Evolutionary conservation across 2,329 filamentous ascomycete species (phyloP).

Genomic region (Teratosphaeria nubilosa): DNA sequence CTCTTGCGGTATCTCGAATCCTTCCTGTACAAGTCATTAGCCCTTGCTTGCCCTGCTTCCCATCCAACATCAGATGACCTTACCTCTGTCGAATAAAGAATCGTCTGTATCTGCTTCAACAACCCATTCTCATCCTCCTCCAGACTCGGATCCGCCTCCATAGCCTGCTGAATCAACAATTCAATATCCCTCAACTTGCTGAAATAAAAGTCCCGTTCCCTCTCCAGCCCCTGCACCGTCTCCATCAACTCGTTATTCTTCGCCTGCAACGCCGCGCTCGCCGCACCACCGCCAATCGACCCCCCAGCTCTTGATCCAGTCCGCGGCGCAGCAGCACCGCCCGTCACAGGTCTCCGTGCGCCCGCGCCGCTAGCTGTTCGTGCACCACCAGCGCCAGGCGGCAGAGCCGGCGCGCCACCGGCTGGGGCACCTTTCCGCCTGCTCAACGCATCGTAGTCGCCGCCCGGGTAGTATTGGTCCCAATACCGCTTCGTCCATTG

Average conservation of each 20-base stretch:
- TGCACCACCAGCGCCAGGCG: conserved; percentile 37
- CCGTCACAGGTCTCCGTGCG: conserved; percentile 36
- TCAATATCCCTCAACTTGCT: conserved; percentile 97
- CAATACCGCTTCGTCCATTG: conserved; percentile 96
- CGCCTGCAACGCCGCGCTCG: conserved; percentile 62
- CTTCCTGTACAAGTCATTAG: conserved; percentile 26
- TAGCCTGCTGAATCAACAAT: conserved; percentile 80
- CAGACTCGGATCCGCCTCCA: conserved; percentile 83
- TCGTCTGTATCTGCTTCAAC: conserved; percentile 91
- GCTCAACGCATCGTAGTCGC: conserved; percentile 85
- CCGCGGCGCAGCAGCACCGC: conserved; percentile 37
- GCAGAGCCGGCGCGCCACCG: conserved; percentile 33
- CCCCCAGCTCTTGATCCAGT: conserved; percentile 34
- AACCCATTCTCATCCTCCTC: conserved; percentile 89
- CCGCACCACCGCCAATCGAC: conserved; percentile 37
- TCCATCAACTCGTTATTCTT: conserved; percentile 89
- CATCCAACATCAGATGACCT: conserved; percentile 5
- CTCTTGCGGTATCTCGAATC: conserved; percentile 80
- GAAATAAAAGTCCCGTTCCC: conserved; percentile 98
- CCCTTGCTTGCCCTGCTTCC: not conserved
- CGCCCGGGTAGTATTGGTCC: conserved; percentile 96
- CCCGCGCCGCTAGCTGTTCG: conserved; percentile 49
- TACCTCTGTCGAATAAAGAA: conserved; percentile 91
- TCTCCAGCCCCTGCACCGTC: conserved; percentile 86
- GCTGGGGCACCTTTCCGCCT: conserved; percentile 70